phyloP scores from a whole-genome alignment of 2,329 filamentous ascomycete species.

The Colletotrichum theobromicola region DNA sequence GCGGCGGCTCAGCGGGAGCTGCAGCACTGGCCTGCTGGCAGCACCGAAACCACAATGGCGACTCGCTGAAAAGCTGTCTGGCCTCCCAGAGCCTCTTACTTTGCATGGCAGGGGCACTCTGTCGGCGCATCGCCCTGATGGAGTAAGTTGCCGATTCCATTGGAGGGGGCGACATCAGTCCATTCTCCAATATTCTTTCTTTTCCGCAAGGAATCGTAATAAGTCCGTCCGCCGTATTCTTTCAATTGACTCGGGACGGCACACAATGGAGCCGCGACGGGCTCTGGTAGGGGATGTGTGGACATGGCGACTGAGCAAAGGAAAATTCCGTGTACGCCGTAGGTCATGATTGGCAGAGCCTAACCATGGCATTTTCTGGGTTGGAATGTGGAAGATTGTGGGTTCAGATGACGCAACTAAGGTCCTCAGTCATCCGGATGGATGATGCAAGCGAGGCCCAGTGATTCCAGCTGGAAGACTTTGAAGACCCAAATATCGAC shows the following conservation, averaged over 20 bases:
- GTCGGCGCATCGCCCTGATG: neutral
- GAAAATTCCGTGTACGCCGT: neutral
- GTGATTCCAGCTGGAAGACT: neutral
- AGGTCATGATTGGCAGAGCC: neutral
- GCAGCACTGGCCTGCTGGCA: neutral
- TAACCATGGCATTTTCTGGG: neutral
- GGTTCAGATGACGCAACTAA: neutral
- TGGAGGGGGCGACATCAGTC: neutral
- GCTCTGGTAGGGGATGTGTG: neutral
- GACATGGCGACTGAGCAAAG: neutral
- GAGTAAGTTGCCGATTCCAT: neutral
- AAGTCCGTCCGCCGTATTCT: neutral
- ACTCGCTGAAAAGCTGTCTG: neutral
- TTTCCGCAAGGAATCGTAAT: neutral
- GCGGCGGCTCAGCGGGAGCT: neutral
- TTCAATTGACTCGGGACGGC: neutral
- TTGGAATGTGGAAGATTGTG: neutral
- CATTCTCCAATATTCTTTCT: neutral
- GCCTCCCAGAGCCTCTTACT: neutral
- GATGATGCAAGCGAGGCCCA: neutral
- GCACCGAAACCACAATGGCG: neutral
- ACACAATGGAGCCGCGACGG: neutral
- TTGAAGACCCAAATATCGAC: neutral
- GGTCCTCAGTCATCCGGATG: neutral
- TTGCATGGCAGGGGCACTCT: neutral